phyloP scores from a whole-genome alignment of 2,329 filamentous ascomycete genomes.

The Trichoderma polysporum region DNA sequence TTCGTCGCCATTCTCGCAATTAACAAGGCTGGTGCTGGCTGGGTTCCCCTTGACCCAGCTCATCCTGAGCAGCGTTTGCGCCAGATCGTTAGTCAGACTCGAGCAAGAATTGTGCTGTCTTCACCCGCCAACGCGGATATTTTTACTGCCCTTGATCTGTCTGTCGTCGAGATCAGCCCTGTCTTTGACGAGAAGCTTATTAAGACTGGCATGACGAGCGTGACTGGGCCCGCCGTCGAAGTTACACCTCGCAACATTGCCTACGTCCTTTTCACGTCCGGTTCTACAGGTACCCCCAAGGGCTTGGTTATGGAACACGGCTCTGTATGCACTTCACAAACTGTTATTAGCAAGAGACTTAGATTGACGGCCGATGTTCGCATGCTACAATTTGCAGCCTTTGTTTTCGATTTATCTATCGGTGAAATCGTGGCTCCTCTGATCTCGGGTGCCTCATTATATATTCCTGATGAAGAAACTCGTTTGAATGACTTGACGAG shows the following conservation, averaged over 20 bases:
- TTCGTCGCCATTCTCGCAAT: constrained; percentile 25
- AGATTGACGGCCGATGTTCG: constrained; percentile 5
- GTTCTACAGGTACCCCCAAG: constrained; percentile 14
- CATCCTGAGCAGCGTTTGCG: constrained; percentile 20
- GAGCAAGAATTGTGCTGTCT: constrained; percentile 7
- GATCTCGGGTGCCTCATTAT: constrained; percentile 1
- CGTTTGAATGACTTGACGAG: background rate
- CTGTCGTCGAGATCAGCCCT: constrained; percentile 15
- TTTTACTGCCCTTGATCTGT: constrained; percentile 22
- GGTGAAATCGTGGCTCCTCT: constrained; percentile 10
- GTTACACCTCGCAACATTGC: constrained; percentile 10
- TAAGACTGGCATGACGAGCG: background rate
- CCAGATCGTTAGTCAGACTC: constrained; percentile 17
- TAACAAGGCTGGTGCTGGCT: constrained; percentile 24
- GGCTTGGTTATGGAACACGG: constrained; percentile 15
- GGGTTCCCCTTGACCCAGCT: constrained; percentile 24
- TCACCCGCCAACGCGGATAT: constrained; percentile 23
- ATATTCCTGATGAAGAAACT: constrained; percentile 4
- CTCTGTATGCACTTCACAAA: background rate
- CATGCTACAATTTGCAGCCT: constrained; percentile 13
- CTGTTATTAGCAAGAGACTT: background rate
- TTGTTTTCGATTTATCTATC: constrained; percentile 18
- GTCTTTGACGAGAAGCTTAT: background rate
- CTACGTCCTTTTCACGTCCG: constrained; percentile 17
- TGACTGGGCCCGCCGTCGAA: background rate